These are phyloP conservation scores for Wallacemonas rigidus DNA, from an alignment of 208 protist genomes.

Conservation along the genomic window DNA sequence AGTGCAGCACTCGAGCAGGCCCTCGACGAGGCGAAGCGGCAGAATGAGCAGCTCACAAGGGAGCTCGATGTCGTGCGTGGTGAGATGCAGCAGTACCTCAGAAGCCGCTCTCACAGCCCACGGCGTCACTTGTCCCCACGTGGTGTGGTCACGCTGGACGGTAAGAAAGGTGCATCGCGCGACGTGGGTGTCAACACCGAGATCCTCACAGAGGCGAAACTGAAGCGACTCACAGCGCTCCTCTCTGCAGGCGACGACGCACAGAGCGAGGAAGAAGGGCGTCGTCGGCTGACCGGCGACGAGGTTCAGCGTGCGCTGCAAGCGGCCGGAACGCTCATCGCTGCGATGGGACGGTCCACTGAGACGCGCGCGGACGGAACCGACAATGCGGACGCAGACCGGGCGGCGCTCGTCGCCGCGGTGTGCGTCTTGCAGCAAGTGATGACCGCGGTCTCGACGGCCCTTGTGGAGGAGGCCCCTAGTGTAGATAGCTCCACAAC, in stretches of 20 bases:
- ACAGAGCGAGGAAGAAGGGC: background rate
- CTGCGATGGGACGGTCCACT: slow-evolving; percentile 2
- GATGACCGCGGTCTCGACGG: slow-evolving; percentile 9
- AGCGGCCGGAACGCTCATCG: slow-evolving; percentile 20
- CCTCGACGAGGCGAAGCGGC: slow-evolving; percentile 17
- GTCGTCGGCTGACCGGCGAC: slow-evolving; percentile 19
- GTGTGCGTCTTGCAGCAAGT: slow-evolving; percentile 25
- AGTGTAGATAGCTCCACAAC: background rate
- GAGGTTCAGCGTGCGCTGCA: slow-evolving; percentile 24
- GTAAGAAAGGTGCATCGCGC: background rate
- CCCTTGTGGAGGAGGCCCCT: background rate
- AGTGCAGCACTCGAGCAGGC: slow-evolving; percentile 17
- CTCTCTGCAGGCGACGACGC: background rate
- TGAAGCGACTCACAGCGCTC: background rate
- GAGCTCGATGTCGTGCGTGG: slow-evolving; percentile 22
- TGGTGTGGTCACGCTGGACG: background rate
- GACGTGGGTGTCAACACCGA: slow-evolving; percentile 19
- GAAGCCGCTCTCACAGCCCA: background rate
- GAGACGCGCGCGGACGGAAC: background rate
- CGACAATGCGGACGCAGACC: background rate
- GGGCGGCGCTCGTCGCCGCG: slow-evolving; percentile 1
- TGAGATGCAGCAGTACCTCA: slow-evolving; percentile 6
- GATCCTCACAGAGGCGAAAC: background rate
- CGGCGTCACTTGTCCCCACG: slow-evolving; percentile 1
- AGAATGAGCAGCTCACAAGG: slow-evolving; percentile 17